Percentiles rank a stretch among this genome's conserved stretches.
Evolutionary conservation across 306 rosid genomes (phyloP).

Genomic region (Cercis canadensis): DNA sequence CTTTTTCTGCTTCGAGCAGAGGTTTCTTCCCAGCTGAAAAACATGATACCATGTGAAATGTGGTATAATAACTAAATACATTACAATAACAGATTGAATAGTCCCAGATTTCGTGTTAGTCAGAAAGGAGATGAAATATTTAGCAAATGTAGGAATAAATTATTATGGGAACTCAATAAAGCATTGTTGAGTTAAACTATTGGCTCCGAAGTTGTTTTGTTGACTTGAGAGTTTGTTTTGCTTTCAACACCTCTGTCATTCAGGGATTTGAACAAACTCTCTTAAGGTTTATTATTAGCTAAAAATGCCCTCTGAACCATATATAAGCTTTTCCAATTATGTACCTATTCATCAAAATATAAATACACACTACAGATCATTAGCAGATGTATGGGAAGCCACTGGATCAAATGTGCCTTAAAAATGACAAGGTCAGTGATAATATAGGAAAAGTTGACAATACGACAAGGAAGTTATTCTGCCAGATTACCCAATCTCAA

Average conservation of each 20-base stretch:
- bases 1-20: conserved; percentile 66
- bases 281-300: too few relatives aligned
- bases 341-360: too few relatives aligned
- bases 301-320: too few relatives aligned
- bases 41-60: background rate
- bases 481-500: background rate
- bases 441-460: too few relatives aligned
- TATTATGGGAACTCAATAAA: background rate
- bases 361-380: too few relatives aligned
- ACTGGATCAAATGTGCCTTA: background rate
- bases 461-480: too few relatives aligned
- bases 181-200: background rate
- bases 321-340: too few relatives aligned
- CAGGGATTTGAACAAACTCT: too few relatives aligned
- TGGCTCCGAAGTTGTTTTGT: too few relatives aligned
- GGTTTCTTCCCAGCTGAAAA: conserved; percentile 66
- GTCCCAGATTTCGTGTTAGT: background rate
- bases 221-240: too few relatives aligned
- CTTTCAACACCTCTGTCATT: too few relatives aligned
- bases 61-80: conserved; percentile 12
- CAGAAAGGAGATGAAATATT: background rate
- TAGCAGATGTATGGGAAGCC: too few relatives aligned
- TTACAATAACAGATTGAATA: background rate
- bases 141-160: conserved; percentile 4
- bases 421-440: background rate